phyloP scores from a whole-genome alignment of 495 filamentous ascomycete genomes.

The Penicillium salamii region DNA sequence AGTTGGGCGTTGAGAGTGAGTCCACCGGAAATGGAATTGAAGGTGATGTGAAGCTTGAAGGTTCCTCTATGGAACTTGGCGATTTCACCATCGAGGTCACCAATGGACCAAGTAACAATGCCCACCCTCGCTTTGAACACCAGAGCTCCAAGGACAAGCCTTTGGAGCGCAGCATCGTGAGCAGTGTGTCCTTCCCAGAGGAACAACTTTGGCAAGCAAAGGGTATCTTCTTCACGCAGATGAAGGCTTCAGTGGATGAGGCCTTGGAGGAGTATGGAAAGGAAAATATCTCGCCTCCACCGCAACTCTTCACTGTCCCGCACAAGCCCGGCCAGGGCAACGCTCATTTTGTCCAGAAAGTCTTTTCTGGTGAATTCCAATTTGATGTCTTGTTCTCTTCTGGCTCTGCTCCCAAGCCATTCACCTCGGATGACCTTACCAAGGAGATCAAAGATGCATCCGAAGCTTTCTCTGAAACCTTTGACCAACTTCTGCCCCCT shows the following conservation, averaged over 20 bases:
- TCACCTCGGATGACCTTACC: conserved; percentile 67
- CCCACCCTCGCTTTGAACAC: conserved; percentile 59
- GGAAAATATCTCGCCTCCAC: conserved; percentile 72
- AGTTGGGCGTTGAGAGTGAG: conserved; percentile 55
- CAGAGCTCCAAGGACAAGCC: conserved; percentile 68
- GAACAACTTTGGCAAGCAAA: conserved; percentile 85
- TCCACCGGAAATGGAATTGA: conserved; percentile 59
- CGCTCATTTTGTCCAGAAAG: conserved; percentile 85
- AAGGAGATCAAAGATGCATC: conserved; percentile 63
- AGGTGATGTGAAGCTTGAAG: conserved; percentile 71
- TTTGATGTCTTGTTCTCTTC: conserved; percentile 94
- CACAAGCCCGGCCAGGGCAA: conserved; percentile 73
- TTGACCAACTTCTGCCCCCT: conserved; percentile 68
- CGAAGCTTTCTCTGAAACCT: conserved; percentile 69
- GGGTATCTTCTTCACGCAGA: conserved; percentile 66
- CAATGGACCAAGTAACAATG: conserved; percentile 59
- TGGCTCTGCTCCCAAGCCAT: conserved; percentile 56
- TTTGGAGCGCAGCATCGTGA: conserved; percentile 70
- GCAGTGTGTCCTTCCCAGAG: conserved; percentile 63
- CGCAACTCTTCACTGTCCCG: conserved; percentile 77
- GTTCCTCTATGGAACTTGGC: conserved; percentile 72
- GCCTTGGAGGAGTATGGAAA: conserved; percentile 67
- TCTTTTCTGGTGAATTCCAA: conserved; percentile 70
- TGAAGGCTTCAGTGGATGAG: conserved; percentile 73
- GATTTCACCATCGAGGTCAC: conserved; percentile 81